Conservation (phyloP, 2,329 filamentous ascomycete genomes). For the Ceratocystis papillata region DNA sequence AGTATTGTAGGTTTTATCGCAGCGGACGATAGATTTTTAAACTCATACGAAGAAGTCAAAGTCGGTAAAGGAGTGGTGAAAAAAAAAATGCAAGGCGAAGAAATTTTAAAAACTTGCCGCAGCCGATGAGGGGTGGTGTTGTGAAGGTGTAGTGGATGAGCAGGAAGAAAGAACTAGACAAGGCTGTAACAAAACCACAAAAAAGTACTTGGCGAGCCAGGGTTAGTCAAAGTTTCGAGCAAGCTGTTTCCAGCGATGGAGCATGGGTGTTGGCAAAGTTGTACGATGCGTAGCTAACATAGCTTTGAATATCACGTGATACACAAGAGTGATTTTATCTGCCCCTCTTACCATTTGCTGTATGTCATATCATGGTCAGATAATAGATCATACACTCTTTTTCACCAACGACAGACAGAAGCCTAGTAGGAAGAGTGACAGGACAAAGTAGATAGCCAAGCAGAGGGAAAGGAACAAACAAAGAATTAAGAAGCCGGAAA, state of each 20-base stretch:
- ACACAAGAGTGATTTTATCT: too few relatives aligned
- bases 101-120: constrained; percentile 4
- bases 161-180: constrained; percentile 20
- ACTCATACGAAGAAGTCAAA: not conserved
- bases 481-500: not conserved
- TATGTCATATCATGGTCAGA: too few relatives aligned
- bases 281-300: not conserved
- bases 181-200: constrained; percentile 23
- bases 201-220: constrained; percentile 19
- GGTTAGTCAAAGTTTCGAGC: constrained; percentile 22
- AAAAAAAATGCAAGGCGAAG: not conserved
- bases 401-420: too few relatives aligned
- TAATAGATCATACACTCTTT: too few relatives aligned
- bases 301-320: too few relatives aligned
- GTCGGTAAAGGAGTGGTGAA: not conserved
- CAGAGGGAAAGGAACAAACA: not conserved
- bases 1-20: not conserved
- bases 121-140: constrained; percentile 23
- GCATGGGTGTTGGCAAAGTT: not conserved
- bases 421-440: not conserved
- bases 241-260: not conserved
- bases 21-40: not conserved
- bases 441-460: not conserved
- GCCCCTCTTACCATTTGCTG: too few relatives aligned
- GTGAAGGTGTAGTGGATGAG: constrained; percentile 4